Evolutionary conservation across 345 rosid genomes (phyloP), one percentile per base, ranked within the genome.

Genomic region (Citropsis articulata): DNA sequence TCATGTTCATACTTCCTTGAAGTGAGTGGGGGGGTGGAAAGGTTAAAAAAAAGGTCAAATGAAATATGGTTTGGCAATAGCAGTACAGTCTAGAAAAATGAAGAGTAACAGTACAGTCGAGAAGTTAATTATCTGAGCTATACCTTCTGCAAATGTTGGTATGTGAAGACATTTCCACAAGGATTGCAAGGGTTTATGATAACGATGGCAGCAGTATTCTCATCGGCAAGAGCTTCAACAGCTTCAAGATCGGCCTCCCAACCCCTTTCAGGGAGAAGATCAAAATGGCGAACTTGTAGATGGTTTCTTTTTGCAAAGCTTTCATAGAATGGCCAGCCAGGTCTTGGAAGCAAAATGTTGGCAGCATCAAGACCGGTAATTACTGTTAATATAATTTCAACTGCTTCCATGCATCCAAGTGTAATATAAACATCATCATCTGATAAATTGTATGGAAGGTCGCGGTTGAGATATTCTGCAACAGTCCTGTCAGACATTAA

Each of bases 191-290:
- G 93, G 79, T 89, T 92, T 3, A 88, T 84, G 70, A 92, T 73
- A 14, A 89, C 92, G 80, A 92, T 81, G 12, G 92, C 93, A 2
- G 81, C 88, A 4, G 94, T 92, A 69, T 87, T 89, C 30, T 88
- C 87, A 4, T 92, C 94, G 4, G 92, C 88, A 71, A 86, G 88
- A 63, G 89, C 78, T 84, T 89, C 89, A 24, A 92, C 79, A 42
- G 83, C 85, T 65, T 83, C 80, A 22, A 91, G 87, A 85, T 92
- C 92, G 76, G 89, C 89, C 74, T 86, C 89, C 94, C 94, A 92
- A n/a, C 85, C 91, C 6, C 79, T 88, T 50, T 88, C 91, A 0
- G 92, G 97, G 57, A 89, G 85, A 48, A 91, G 91, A 85, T 91
- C 87, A 38, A 83, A 91, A 72, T 85, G 86, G 21, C 94, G 94